Percentiles rank a stretch among this genome's conserved stretches.
Evolutionary conservation across 208 protist genomes (phyloP).

Genomic region (Trypanosomatidae sp.): DNA sequence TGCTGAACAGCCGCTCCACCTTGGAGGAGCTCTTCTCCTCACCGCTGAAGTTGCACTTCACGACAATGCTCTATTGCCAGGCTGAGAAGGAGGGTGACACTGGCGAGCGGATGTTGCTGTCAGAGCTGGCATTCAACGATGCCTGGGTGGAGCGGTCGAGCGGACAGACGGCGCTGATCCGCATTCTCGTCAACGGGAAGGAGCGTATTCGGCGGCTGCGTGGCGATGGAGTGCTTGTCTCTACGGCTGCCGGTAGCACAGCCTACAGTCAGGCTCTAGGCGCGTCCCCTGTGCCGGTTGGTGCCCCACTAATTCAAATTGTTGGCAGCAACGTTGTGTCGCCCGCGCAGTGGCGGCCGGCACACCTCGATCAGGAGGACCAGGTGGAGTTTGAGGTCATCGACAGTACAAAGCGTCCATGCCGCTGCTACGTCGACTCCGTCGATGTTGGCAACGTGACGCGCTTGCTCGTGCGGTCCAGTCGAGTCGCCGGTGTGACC

Average conservation of each 20-base stretch:
- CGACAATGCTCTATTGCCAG: slow-evolving; percentile 89
- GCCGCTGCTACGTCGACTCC: slow-evolving; percentile 87
- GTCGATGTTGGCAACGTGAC: slow-evolving; percentile 85
- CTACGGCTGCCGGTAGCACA: slow-evolving; percentile 88
- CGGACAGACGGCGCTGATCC: slow-evolving; percentile 89
- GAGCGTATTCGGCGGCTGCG: slow-evolving; percentile 79
- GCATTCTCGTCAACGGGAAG: slow-evolving; percentile 87
- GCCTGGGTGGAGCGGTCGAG: slow-evolving; percentile 90
- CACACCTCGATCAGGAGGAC: slow-evolving; percentile 87
- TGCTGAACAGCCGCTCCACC: slow-evolving; percentile 82
- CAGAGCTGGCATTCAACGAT: slow-evolving; percentile 91
- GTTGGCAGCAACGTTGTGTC: slow-evolving; percentile 91
- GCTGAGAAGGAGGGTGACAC: slow-evolving; percentile 69
- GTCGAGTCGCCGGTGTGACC: slow-evolving; percentile 76
- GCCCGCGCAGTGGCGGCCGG: slow-evolving; percentile 85
- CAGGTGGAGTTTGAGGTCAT: slow-evolving; percentile 89
- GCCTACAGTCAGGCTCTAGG: slow-evolving; percentile 88
- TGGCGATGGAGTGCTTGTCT: slow-evolving; percentile 88
- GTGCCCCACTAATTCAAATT: slow-evolving; percentile 84
- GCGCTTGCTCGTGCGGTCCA: slow-evolving; percentile 83
- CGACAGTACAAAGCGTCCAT: slow-evolving; percentile 82
- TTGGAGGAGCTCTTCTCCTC: slow-evolving; percentile 84
- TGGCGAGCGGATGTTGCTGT: slow-evolving; percentile 67
- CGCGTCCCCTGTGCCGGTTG: slow-evolving; percentile 86
- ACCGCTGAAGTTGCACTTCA: slow-evolving; percentile 85